Evolutionary conservation across 164 flowering plant genomes (phyloP), one percentile per base, ranked within the genome.

Genomic region (Magnolia kwangsiensis): DNA sequence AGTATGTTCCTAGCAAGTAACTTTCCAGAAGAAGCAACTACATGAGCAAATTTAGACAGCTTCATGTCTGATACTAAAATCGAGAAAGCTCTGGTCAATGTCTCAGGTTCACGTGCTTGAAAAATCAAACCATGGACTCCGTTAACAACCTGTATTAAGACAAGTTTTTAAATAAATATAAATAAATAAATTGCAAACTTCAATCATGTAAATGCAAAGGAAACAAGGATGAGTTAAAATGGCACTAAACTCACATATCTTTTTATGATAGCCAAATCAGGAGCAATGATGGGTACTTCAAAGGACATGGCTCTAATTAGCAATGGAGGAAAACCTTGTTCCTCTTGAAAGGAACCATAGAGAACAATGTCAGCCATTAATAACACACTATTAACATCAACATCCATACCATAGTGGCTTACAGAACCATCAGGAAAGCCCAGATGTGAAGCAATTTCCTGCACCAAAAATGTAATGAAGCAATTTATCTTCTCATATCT

Each of bases 271-370:
- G 94, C 88, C 84, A 85, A 82, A 85, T 94, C 95, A 74, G 98
- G 98, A 63, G 88, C 89, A 75, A 94, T 65, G 29, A 94, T 68
- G 49, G 99, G 99, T 61, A 91, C 84, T 65, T 84, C 92, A 81
- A 90, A 91, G 61, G 94, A 85, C 99, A 96, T 94, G 73, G 98
- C 96, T 79, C 98, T 87, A 51, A 84, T 81, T 74, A 96, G 85
- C 63, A 96, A 82, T 64, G 97, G 84, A 78, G 99, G 97, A 80
- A 96, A 93, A 63, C 90, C 95, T 79, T 92, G 98, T 73, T 88
- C 96, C 73, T 89, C 88, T 84, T 91, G 96, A 78, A 91, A 86
- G 74, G 99, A 92, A 45, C 87, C 94, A 85, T 94, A 95, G 7
- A 96, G 86, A 81, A 91, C 90, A 81, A 93, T 85, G 77, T 96